Base-by-base conservation (phyloP, 2,329 filamentous ascomycete species). In the Fusarium napiforme region DNA sequence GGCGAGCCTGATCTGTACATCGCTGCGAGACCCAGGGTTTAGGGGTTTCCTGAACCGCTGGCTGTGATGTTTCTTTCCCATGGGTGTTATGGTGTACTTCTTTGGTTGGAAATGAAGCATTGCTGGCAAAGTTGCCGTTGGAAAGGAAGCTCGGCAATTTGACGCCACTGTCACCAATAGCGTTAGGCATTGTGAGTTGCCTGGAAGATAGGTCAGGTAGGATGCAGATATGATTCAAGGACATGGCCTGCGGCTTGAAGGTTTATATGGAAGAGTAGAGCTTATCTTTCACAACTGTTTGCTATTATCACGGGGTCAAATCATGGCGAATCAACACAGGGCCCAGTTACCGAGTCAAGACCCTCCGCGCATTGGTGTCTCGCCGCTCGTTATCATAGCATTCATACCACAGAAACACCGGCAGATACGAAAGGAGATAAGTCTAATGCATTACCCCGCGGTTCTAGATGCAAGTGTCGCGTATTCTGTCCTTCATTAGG, bases 1-100 rank as follows among this genome's bases (percentile, higher is more conserved):
- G 64, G 0, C 64, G 43, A 4, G 56, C 47, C 18, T 68, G 42
- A 7, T 68, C 64, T 18, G 45, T 49, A 7, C 65, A 68, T 43
- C 47, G 47, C 21, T 68, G 64, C 1, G 65, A 68, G 5, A 46
- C 21, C 23, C 23, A 45, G 2, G 56, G 37, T 4, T 11, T 68
- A 1, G n/a, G 6, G 0, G 7, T 21, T 21, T 34, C 26, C 14
- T 67, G 16, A 4, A 11, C 21, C 1, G 15, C 30, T 9, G 40
- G 5, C 4, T n/a, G 40, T 5, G 16, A 14, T 7, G 21, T 19
- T 21, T 28, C 60, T 40, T n/a, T 60, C 4, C 10, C 15, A 8
- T 3, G 4, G 21, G 5, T 19, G 7, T 19, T 26, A 5, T 23
- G 7, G 2, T 28, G 18, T 23, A 5, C 60, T 26, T 43, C 52